Conservation (phyloP, 345 rosid genomes). For the Zanthoxylum bungeanum region DNA sequence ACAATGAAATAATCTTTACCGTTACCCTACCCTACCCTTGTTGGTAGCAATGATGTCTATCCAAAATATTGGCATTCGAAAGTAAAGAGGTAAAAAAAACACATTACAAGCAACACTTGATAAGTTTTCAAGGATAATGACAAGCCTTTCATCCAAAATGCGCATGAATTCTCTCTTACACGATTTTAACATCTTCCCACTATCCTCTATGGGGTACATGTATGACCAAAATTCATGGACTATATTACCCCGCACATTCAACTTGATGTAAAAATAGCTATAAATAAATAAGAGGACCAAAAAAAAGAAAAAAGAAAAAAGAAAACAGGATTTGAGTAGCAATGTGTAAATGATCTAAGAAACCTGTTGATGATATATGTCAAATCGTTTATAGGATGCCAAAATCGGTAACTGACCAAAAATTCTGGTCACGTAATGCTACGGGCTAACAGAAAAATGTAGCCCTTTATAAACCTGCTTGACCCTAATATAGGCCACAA, state of each 20-base stretch:
- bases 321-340: background rate
- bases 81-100: too few species aligned
- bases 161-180: too few species aligned
- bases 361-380: conserved; percentile 2
- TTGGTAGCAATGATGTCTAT: too few species aligned
- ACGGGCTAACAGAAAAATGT: conserved; percentile 1
- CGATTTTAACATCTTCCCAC: too few species aligned
- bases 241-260: background rate
- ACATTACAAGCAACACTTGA: background rate
- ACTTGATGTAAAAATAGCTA: background rate
- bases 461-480: conserved; percentile 11
- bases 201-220: background rate
- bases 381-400: background rate
- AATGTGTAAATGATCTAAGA: background rate
- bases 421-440: background rate
- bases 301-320: background rate
- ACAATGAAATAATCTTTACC: too few species aligned
- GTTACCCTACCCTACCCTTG: too few species aligned
- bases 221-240: background rate
- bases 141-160: background rate
- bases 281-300: background rate
- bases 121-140: too few species aligned
- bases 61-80: background rate
- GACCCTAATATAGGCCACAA: background rate
- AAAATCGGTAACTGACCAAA: conserved; percentile 6